Evolutionary conservation across 345 rosid species (phyloP).

Genomic region (Cardiospermum halicacabum): DNA sequence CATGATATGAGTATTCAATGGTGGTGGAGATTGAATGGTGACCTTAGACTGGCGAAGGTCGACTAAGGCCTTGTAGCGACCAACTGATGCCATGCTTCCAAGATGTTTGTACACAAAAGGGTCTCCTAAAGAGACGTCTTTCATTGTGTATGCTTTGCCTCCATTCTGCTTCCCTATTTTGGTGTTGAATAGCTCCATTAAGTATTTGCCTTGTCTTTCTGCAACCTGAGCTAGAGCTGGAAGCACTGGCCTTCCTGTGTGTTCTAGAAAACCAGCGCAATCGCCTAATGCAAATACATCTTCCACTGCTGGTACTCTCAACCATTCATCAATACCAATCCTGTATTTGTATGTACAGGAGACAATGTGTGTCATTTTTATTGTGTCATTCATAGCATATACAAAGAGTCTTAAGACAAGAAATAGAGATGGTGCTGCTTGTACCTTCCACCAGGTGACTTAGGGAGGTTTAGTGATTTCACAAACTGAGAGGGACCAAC

Average conservation of each 20-base stretch:
- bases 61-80: slow-evolving; percentile 64
- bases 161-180: slow-evolving; percentile 45
- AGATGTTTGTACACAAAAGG: slow-evolving; percentile 63
- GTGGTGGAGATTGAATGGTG: background rate
- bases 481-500: slow-evolving; percentile 76
- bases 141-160: slow-evolving; percentile 45
- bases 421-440: background rate
- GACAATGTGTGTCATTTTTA: too few species aligned
- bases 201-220: slow-evolving; percentile 68
- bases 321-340: slow-evolving; percentile 63
- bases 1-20: background rate
- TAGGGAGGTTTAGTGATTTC: slow-evolving; percentile 49
- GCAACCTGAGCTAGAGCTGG: slow-evolving; percentile 82
- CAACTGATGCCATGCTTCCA: slow-evolving; percentile 77
- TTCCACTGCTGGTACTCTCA: slow-evolving; percentile 52
- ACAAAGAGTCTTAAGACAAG: background rate
- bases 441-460: slow-evolving; percentile 70
- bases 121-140: slow-evolving; percentile 38
- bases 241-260: slow-evolving; percentile 62
- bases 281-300: slow-evolving; percentile 73
- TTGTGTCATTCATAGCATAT: background rate
- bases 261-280: slow-evolving; percentile 72
- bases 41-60: slow-evolving; percentile 71
- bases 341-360: too few species aligned
- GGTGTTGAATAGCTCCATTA: slow-evolving; percentile 41